Evolutionary conservation across 2,329 filamentous ascomycete genomes (phyloP), one percentile per base, ranked within the genome.

Genomic region (Arthrobotrys iridis): DNA sequence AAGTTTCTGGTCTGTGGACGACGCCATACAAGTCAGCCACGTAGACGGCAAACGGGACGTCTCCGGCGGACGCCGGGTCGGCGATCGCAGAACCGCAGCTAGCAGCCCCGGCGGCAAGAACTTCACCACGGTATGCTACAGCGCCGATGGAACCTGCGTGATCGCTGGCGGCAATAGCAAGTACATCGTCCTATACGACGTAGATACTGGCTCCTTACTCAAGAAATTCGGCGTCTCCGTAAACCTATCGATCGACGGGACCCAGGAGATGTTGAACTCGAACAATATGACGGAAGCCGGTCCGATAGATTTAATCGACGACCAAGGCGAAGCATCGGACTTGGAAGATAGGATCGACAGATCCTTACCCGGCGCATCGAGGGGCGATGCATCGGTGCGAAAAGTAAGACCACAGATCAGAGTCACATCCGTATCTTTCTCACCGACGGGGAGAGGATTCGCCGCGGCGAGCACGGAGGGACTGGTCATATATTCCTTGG

Each of bases 121-220:
- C 78, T 99, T 97, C 84, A 90, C 88, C 80, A 91, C 91, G 4
- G 91, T 99, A 78, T 88, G 88, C 63, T 99, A 98, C 83, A 97
- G 93, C 81, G 91, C 92, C 0, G 95, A 99, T 81, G 95, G 95
- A 10, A 91, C 89, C 77, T 97, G 95, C 79, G 85, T 99, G 8
- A 85, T 99, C 41, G 95, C 94, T 0, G 93, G 89, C 52, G 95
- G 95, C 30, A 97, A 95, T 85, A 97, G 93, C 89, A 99, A 99
- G 84, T 97, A 96, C 82, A 97, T 99, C 60, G 98, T 95, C 81
- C 83, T 99, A 70, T 99, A 99, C 83, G 94, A 96, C n/a, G 92
- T 96, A 30, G 89, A 89, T 70, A 96, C 94, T 0, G 93, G 95
- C 82, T 93, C 95, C 0, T 84, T 99, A 8, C 85, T 98, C 66